Evolutionary conservation across 78 protist genomes (phyloP), one percentile per base, ranked within the genome.

Genomic region (Dictyostelium citrinum): DNA sequence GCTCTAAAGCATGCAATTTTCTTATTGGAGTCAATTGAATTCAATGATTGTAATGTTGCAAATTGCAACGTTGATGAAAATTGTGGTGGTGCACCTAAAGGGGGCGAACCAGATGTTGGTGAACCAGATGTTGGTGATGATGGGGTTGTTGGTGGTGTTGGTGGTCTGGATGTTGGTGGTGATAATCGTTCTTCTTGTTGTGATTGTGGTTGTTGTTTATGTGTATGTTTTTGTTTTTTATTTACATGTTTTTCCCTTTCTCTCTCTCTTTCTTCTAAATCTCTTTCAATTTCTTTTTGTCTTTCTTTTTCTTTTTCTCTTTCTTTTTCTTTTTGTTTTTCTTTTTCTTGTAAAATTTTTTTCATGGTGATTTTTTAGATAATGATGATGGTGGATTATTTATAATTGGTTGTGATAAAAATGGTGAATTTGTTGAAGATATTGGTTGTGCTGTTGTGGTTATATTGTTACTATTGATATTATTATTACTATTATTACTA

Each of bases 1-100:
- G 82, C n/a, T 35, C 58, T 84, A 76, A 22, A 84, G 24, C 43
- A 74, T 20, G 75, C 55, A 5, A 6, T 22, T 75, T 75, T 70
- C 77, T 70, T 27, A 29, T 70, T 27, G 35, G 37, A 20, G 1
- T 64, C 20, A 31, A 12, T 70, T 70, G 77, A 31, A 6, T 22
- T 12, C 12, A 51, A 55, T 11, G 46, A 31, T 37, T 7, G 49
- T 33, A 74, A 4, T 27, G 39, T 12, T 33, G 22, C n/a, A 27
- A 81, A 27, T n/a, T n/a, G n/a, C n/a, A n/a, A 1, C 5, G 43
- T 5, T 39, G 43, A 39, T 39, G 43, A 39, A 39, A 39, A 39
- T 39, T 39, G 43, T 39, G 43, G 43, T 39, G 43, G 43, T 39
- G 43, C 10, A n/a, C n/a, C n/a, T n/a, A 79, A 8, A 12, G 10